phyloP scores from a whole-genome alignment of 352 stramenopile species.

The Globisporangium viniferum region DNA sequence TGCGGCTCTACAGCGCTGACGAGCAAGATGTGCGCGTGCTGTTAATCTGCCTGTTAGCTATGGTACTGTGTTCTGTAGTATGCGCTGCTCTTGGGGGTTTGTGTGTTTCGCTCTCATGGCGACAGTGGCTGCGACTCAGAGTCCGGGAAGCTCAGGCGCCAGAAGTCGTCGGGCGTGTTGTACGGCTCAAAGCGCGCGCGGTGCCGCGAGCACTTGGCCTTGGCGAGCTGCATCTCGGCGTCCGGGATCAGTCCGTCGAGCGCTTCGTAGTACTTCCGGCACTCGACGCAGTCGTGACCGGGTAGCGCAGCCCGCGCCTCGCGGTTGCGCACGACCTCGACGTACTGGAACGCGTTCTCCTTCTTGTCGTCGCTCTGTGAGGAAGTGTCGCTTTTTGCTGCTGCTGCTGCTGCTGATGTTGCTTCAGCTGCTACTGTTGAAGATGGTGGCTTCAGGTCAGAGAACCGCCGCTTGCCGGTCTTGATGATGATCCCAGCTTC shows the following conservation, averaged over 20 bases:
- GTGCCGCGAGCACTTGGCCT: constrained; percentile 69
- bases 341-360: constrained; percentile 38
- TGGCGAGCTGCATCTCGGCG: constrained; percentile 33
- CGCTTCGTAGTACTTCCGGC: constrained; percentile 77
- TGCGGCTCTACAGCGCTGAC: too few relatives aligned
- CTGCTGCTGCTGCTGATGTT: neutral
- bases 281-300: constrained; percentile 69
- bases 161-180: constrained; percentile 84
- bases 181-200: constrained; percentile 69
- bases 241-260: constrained; percentile 41
- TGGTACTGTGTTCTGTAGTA: too few relatives aligned
- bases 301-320: constrained; percentile 54
- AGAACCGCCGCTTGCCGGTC: neutral
- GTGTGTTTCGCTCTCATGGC: constrained; percentile 4
- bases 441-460: neutral
- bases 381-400: neutral
- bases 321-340: constrained; percentile 81
- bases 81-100: neutral
- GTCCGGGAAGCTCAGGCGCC: constrained; percentile 80
- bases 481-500: neutral
- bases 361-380: constrained; percentile 11
- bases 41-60: too few relatives aligned
- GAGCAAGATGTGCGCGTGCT: too few relatives aligned
- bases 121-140: constrained; percentile 23
- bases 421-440: neutral